Conservation (phyloP, 352 stramenopile genomes). For the Globisporangium cederbergense region DNA sequence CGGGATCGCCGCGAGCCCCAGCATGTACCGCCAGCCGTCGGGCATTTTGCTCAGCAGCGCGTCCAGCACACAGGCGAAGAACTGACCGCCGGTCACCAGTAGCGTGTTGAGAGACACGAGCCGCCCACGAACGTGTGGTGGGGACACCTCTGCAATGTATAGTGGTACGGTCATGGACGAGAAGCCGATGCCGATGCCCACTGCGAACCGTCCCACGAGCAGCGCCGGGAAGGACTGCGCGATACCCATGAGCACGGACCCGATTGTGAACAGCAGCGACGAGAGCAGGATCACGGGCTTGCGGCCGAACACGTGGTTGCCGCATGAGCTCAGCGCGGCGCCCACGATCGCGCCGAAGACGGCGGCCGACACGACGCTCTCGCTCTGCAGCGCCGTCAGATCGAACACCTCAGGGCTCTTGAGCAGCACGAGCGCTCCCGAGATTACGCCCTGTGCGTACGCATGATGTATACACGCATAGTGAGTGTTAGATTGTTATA, state of each 20-base stretch:
- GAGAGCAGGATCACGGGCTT: constrained; percentile 62
- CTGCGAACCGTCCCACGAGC: constrained; percentile 50
- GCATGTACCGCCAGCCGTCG: constrained; percentile 79
- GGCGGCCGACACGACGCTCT: constrained; percentile 67
- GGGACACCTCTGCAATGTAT: constrained; percentile 77
- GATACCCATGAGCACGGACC: constrained; percentile 54
- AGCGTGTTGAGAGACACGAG: constrained; percentile 81
- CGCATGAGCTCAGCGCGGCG: constrained; percentile 47
- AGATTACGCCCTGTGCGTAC: constrained; percentile 62
- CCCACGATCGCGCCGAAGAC: constrained; percentile 71
- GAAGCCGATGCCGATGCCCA: constrained; percentile 64
- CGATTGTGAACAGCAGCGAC: constrained; percentile 58
- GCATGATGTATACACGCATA: background rate
- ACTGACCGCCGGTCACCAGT: constrained; percentile 70
- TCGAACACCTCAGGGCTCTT: constrained; percentile 59
- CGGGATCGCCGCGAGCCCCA: constrained; percentile 63
- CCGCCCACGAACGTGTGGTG: constrained; percentile 53
- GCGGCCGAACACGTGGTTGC: constrained; percentile 59
- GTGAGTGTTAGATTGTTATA: background rate
- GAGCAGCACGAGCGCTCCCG: constrained; percentile 66
- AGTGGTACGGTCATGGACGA: constrained; percentile 77
- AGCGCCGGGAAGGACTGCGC: constrained; percentile 47
- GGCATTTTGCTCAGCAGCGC: constrained; percentile 46
- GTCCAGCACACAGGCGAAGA: constrained; percentile 70
- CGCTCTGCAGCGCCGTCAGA: constrained; percentile 52